Evolutionary conservation across 768 basidiomycete genomes (phyloP).

Genomic region (Termitomyces sp.): DNA sequence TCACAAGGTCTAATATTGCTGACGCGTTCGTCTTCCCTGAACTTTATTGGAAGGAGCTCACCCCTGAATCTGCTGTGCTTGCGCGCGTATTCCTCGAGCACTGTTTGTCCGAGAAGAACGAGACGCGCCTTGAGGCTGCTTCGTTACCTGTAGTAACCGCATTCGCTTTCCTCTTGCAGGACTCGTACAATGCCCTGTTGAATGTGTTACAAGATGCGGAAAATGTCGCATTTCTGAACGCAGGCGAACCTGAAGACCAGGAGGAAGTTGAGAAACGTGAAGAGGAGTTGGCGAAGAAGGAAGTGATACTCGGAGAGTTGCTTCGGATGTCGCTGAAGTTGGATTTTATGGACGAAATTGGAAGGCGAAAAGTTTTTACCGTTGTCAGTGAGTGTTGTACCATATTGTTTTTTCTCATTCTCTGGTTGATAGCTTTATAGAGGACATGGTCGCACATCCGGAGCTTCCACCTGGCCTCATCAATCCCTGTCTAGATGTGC

Average conservation of each 20-base stretch:
- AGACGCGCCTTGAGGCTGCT: slow-evolving; percentile 60
- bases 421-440: slow-evolving; percentile 26
- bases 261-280: slow-evolving; percentile 45
- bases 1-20: slow-evolving; percentile 61
- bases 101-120: slow-evolving; percentile 56
- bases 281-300: slow-evolving; percentile 56
- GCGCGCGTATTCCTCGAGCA: slow-evolving; percentile 85
- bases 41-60: slow-evolving; percentile 70
- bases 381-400: slow-evolving; percentile 69
- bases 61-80: slow-evolving; percentile 77
- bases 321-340: slow-evolving; percentile 74
- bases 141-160: slow-evolving; percentile 86
- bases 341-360: slow-evolving; percentile 95
- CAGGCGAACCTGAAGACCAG: slow-evolving; percentile 29
- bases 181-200: slow-evolving; percentile 62
- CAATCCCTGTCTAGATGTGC: slow-evolving; percentile 76
- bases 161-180: slow-evolving; percentile 80
- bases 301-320: slow-evolving; percentile 77
- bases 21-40: slow-evolving; percentile 73
- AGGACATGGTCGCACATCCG: slow-evolving; percentile 85
- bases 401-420: neutral
- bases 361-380: slow-evolving; percentile 83
- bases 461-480: slow-evolving; percentile 75
- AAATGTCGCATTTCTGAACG: slow-evolving; percentile 25
- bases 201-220: slow-evolving; percentile 35